Evolutionary conservation across 768 basidiomycete species (phyloP), one percentile per base, ranked within the genome.

Genomic region (Mycena crocata): DNA sequence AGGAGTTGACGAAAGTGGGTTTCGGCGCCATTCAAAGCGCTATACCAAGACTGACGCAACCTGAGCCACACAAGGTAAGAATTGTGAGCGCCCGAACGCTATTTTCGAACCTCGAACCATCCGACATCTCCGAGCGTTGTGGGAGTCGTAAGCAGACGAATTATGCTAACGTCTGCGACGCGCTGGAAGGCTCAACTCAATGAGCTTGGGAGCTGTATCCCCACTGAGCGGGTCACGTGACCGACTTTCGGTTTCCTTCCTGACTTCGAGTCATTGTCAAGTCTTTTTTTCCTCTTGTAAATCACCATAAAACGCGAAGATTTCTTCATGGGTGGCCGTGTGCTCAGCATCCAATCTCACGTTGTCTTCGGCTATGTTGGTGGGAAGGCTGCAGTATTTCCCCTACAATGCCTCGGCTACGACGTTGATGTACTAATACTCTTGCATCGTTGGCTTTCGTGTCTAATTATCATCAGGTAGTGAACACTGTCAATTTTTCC

Each of bases 331-430:
- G 52, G 45, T 66, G 86, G 86, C 54, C 84, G 96, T 28, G 86
- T 99, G 12, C 83, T 98, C 44, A 95, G 94, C 72, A 88, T 98
- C 54, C 97, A 99, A 73, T 95, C 93, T 3, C 97, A 98, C 73
- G 97, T 98, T 63, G 89, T 92, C 13, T 94, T 90, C 70, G 97
- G 97, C 51, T 98, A 97, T 73, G 97, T 96, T 9, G 97, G 96
- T 63, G 90, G 90, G 30, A 93, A 93, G 75, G 91, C 91, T 12
- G 91, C 92, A 0, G 86, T 89, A 7, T 93, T 92, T 72, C 90
- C 91, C 1, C 88, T 89, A 69, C 97, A 88, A 84, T 94, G 85
- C 66, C 87, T 99, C 48, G 97, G 95, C 14, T 99, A 92, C 79
- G 95, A 99, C 71, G 96, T 99, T 48, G 98, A 99, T 83, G 95